These are phyloP conservation scores for Thymus quinquecostatus DNA, from an alignment of 257 asterid genomes.

Conservation along the genomic window DNA sequence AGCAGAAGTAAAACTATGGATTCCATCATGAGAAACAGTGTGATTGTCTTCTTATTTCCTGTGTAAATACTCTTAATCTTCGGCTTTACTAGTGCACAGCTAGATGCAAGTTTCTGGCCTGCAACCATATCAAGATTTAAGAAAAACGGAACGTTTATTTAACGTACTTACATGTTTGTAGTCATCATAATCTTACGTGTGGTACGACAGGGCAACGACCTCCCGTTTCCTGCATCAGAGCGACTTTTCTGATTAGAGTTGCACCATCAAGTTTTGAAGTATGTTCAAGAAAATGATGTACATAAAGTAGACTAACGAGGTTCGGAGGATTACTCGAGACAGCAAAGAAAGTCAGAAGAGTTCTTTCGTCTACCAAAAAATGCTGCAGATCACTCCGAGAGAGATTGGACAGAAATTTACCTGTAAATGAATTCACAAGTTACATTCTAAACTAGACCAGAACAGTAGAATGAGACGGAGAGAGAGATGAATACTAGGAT, in stretches of 20 bases:
- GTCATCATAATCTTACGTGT: slow-evolving; percentile 54
- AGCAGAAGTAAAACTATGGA: slow-evolving; percentile 59
- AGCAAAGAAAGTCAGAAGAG: slow-evolving; percentile 61
- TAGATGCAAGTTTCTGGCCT: slow-evolving; percentile 76
- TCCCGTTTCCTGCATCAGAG: slow-evolving; percentile 65
- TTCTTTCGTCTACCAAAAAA: slow-evolving; percentile 70
- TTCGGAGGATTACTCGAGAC: slow-evolving; percentile 62
- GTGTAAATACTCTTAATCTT: slow-evolving; percentile 51
- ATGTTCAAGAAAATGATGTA: too few species aligned
- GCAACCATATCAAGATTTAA: slow-evolving; percentile 32
- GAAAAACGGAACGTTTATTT: background rate
- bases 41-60: slow-evolving; percentile 39
- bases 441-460: background rate
- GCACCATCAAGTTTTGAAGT: background rate
- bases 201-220: slow-evolving; percentile 62
- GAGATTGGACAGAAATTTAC: slow-evolving; percentile 54
- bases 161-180: background rate
- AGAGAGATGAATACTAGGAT: slow-evolving; percentile 60
- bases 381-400: slow-evolving; percentile 65
- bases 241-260: background rate
- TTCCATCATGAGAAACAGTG: slow-evolving; percentile 67
- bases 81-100: slow-evolving; percentile 69
- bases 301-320: background rate
- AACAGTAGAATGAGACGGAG: slow-evolving; percentile 12
- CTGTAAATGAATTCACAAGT: slow-evolving; percentile 36